phyloP scores from a whole-genome alignment of 2,329 filamentous ascomycete species.

The Rhinocladiella similis region DNA sequence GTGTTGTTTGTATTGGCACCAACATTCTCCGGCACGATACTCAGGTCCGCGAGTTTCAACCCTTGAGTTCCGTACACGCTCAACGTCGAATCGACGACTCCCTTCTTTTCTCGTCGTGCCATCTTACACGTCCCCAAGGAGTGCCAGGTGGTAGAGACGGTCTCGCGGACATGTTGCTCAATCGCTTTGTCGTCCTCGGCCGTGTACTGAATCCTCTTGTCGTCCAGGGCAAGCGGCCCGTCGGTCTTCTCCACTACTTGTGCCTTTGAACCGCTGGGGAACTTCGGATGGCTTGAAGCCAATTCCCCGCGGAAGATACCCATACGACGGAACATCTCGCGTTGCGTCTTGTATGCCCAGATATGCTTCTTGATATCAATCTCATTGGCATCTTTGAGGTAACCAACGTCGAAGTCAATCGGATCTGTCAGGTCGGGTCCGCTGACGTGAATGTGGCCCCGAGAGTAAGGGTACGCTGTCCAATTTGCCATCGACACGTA shows the following conservation, averaged over 20 bases:
- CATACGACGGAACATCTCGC: too few species aligned
- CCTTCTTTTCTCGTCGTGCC: slow-evolving; percentile 42
- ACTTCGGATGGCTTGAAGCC: too few species aligned
- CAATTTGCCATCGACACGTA: slow-evolving; percentile 52
- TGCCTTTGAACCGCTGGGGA: too few species aligned
- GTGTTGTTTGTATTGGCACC: slow-evolving; percentile 47
- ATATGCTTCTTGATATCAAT: too few species aligned
- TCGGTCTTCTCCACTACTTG: slow-evolving; percentile 25
- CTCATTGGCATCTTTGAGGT: slow-evolving; percentile 42
- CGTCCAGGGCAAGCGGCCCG: slow-evolving; percentile 21
- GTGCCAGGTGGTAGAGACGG: background rate
- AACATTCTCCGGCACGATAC: slow-evolving; percentile 36
- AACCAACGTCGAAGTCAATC: too few species aligned
- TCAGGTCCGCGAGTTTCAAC: slow-evolving; percentile 39
- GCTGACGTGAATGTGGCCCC: slow-evolving; percentile 48
- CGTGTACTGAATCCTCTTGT: slow-evolving; percentile 30
- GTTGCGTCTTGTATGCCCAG: too few species aligned
- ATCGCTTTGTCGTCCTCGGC: too few species aligned
- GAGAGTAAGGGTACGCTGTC: too few species aligned
- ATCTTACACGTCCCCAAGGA: slow-evolving; percentile 44
- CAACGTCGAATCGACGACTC: slow-evolving; percentile 45
- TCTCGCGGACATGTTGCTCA: too few species aligned
- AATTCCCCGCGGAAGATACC: too few species aligned
- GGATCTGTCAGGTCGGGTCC: too few species aligned
- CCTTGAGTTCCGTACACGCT: slow-evolving; percentile 45